These are phyloP conservation scores for Vaccinium myrtillus DNA, from an alignment of 148 eudicot species.

Conservation along the genomic window DNA sequence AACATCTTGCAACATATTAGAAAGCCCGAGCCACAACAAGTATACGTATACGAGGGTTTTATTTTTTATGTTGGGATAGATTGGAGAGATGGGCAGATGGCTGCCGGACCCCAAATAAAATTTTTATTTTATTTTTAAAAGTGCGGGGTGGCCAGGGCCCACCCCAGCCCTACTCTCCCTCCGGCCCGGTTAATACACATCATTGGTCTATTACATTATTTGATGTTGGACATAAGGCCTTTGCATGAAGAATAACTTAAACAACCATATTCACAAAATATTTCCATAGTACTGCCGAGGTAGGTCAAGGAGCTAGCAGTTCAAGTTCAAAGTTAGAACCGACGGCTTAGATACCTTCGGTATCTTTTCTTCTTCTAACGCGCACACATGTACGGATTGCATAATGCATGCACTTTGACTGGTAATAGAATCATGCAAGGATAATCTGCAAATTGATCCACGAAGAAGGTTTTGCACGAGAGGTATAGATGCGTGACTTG, in stretches of 20 bases:
- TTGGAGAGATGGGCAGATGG: no score
- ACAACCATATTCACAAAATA: background rate
- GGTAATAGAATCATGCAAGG: constrained; percentile 20
- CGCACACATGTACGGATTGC: constrained; percentile 9
- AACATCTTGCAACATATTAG: background rate
- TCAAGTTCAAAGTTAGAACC: background rate
- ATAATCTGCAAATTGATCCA: constrained; percentile 33
- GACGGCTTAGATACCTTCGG: constrained; percentile 18
- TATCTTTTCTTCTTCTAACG: constrained; percentile 13
- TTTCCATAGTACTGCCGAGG: background rate
- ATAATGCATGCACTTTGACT: constrained; percentile 14
- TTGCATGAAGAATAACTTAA: background rate
- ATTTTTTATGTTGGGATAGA: no score
- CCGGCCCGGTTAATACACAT: background rate
- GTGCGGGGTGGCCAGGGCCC: no score
- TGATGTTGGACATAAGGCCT: background rate
- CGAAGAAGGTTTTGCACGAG: constrained; percentile 35
- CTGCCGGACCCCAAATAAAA: no score
- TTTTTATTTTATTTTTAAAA: no score
- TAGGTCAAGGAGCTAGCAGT: constrained; percentile 3
- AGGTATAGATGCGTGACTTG: constrained; percentile 20
- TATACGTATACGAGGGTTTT: background rate
- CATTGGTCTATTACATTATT: background rate
- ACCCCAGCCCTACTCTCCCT: no score
- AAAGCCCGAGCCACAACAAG: background rate